Evolutionary conservation across 1,284 basidiomycete genomes (phyloP), one percentile per base, ranked within the genome.

Genomic region (Tilletia setariae): DNA sequence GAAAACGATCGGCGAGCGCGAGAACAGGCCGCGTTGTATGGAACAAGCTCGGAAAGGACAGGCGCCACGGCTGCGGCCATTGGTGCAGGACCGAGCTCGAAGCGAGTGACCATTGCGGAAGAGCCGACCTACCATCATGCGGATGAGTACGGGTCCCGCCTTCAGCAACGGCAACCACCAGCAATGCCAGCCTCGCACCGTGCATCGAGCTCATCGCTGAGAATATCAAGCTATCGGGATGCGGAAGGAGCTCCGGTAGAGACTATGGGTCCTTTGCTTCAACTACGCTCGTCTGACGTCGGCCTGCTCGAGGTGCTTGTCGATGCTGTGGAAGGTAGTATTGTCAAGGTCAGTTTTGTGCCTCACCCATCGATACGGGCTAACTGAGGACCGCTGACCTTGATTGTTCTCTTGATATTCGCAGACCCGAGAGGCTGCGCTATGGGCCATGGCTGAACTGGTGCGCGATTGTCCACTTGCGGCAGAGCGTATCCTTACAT

Each of bases 361-460:
- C 30, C 30, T 6, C 16, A 13, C n/a, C 30, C 53, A 30, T 9
- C 25, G 16, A 56, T 9, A 7, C 6, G 32, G 15, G 53, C 21
- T 19, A 28, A 23, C 7, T 13, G 21, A 7, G 32, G 21, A 56
- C 8, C n/a, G n/a, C n/a, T 51, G 49, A 51, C 49, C 11, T 21
- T 9, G 8, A 7, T 13, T 7, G 23, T 21, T 51, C 16, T 9
- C 19, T 7, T 13, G 15, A 15, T 30, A 2, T 40, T 32, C 15
- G 15, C 35, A 65, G 64, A 70, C 69, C 13, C 78, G 78, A 44
- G 79, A 81, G 64, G 76, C 77, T 1, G 74, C 76, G 1, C 68
- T 81, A 1, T 74, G 76, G 72, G 71, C 72, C 1, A 68, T 80
- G 28, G 68, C 75, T 49, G 79, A 76, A 64, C 64, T 79, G 23